phyloP scores from a whole-genome alignment of 768 basidiomycete genomes.

The Boletus eberwhitei region DNA sequence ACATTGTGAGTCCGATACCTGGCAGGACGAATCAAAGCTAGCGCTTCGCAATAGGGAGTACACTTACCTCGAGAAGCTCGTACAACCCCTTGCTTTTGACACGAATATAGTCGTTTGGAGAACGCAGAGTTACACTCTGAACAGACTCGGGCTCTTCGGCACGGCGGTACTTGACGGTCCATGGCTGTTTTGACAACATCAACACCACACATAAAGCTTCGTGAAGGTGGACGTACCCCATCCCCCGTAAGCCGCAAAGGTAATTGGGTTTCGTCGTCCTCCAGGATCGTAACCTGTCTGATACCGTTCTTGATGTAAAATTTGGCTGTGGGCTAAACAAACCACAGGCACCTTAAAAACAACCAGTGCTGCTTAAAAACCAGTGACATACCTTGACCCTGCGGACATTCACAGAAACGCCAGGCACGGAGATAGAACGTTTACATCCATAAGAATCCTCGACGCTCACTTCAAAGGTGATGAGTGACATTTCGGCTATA shows the following conservation, averaged over 20 bases:
- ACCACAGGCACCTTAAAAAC: background rate
- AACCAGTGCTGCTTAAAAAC: background rate
- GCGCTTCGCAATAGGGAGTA: constrained; percentile 2
- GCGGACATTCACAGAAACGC: constrained; percentile 80
- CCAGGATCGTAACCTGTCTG: constrained; percentile 62
- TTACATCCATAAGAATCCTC: constrained; percentile 89
- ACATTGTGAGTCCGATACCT: constrained; percentile 86
- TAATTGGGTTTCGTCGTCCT: constrained; percentile 67
- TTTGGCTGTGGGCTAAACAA: constrained; percentile 71
- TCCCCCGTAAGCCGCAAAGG: constrained; percentile 90
- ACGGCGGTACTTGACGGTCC: constrained; percentile 75
- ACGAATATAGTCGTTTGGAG: constrained; percentile 67
- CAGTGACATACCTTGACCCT: constrained; percentile 59
- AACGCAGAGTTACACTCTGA: constrained; percentile 42
- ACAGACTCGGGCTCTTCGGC: constrained; percentile 41
- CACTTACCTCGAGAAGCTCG: constrained; percentile 61
- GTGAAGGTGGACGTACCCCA: constrained; percentile 52
- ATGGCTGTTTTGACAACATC: constrained; percentile 56
- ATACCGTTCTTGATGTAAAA: constrained; percentile 71
- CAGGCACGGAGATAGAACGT: constrained; percentile 69
- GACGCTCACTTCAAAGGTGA: constrained; percentile 56
- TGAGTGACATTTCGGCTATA: background rate
- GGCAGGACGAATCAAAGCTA: background rate
- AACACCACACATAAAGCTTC: background rate
- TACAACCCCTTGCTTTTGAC: constrained; percentile 78